Base-by-base conservation (phyloP, 768 basidiomycete species). In the Nevesoporus exiguus region DNA sequence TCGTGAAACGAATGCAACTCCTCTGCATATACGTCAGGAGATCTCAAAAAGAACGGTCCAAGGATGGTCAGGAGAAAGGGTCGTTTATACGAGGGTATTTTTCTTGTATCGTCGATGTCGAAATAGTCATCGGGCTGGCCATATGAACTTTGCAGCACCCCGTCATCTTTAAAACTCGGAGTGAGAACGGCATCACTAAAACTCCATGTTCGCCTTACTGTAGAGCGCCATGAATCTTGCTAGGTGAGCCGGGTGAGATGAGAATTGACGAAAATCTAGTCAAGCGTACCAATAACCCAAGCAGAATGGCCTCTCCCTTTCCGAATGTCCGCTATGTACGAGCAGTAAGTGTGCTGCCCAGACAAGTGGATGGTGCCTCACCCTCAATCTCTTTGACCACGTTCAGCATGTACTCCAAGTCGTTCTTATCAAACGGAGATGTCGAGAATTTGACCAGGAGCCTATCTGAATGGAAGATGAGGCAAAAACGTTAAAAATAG, bases 401-500 rank as follows among this genome's bases (percentile, higher is more conserved):
- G 5, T 60, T 55, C 15, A 69, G 22, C 68, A 69, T 71, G n/a
- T 59, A 63, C 34, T 34, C 56, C 10, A 69, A 47, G 29, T 58
- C 58, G 6, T 59, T 11, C 52, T 56, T 65, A 47, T 37, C 42
- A 17, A 65, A 69, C 13, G 69, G 68, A 14, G 68, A 69, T 7
- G 68, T 69, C 42, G 68, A 71, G 47, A 71, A 69, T n/a, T 69
- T 69, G 0, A 63, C 66, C 30, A 67, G 50, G 13, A 71, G 36
- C 34, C 69, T 62, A 48, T 69, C 68, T 69, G 54, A 27, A 47
- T 14, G 21, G 10, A 39, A 5, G 9, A 25, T 34, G 31, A 7
- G 19, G 17, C 57, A 21, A 48, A 39, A 21, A 45, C 14, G 31
- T 14, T 3, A 47, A 36, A 27, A 2, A 45, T 2, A 25, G 2